phyloP scores from a whole-genome alignment of 2,329 filamentous ascomycete species.

The Setomelanomma holmii region DNA sequence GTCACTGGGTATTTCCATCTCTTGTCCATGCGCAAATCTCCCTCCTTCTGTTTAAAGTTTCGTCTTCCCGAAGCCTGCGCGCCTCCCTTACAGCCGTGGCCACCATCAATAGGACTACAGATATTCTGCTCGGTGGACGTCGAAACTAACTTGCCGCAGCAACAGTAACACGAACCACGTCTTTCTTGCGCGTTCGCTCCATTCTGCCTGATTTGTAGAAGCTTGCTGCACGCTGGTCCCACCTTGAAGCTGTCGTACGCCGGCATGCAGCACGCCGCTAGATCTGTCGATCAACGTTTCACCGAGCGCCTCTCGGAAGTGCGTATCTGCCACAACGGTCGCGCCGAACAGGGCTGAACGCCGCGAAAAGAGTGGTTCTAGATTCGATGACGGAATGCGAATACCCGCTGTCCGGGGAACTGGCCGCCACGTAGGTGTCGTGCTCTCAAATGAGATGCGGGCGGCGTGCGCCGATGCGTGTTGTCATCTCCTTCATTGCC shows the following conservation, averaged over 20 bases:
- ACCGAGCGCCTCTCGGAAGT: slow-evolving; percentile 35
- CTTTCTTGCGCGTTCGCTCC: slow-evolving; percentile 23
- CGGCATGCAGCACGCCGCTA: slow-evolving; percentile 17
- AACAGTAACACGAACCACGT: neutral
- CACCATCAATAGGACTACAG: slow-evolving; percentile 14
- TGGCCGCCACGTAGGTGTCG: slow-evolving; percentile 13
- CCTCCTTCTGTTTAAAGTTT: slow-evolving; percentile 8
- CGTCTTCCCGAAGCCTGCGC: slow-evolving; percentile 9
- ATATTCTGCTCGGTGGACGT: slow-evolving; percentile 17
- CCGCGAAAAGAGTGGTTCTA: slow-evolving; percentile 26
- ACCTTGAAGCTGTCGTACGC: slow-evolving; percentile 11
- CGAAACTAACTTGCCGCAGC: slow-evolving; percentile 26
- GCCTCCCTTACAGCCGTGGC: slow-evolving; percentile 25
- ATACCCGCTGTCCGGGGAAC: slow-evolving; percentile 1
- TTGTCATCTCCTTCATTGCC: slow-evolving; percentile 17
- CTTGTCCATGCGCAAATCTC: slow-evolving; percentile 6
- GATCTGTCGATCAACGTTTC: slow-evolving; percentile 29
- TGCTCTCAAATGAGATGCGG: slow-evolving; percentile 5
- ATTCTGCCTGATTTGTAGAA: slow-evolving; percentile 24
- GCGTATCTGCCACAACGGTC: slow-evolving; percentile 16
- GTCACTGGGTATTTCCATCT: slow-evolving; percentile 25
- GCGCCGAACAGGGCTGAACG: slow-evolving; percentile 27
- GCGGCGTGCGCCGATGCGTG: neutral
- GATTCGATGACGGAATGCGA: slow-evolving; percentile 13
- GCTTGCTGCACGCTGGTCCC: slow-evolving; percentile 20